A percentile compares a stretch with the other conserved stretches of the same genome.
Evolutionary conservation across 257 asterid species (phyloP).

Genomic region (Solanum neorickii): DNA sequence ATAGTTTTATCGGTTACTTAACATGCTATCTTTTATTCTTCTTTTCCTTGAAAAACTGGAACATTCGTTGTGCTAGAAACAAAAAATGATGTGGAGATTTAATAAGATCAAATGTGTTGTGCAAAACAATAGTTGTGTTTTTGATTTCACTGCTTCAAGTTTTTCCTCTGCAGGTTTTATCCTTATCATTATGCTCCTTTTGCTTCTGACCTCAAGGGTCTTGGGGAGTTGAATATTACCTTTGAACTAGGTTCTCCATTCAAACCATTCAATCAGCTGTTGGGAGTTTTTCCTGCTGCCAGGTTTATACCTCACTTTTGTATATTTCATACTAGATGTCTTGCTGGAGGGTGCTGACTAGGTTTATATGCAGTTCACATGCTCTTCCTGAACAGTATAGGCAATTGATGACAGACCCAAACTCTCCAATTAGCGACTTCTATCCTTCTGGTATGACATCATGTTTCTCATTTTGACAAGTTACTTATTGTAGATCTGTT

Average conservation of each 20-base stretch:
- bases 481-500: not conserved
- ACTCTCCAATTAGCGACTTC: constrained; percentile 84
- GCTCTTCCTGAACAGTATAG: constrained; percentile 85
- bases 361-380: constrained; percentile 62
- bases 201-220: constrained; percentile 92
- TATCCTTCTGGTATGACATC: constrained; percentile 68
- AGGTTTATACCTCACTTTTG: constrained; percentile 39
- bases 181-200: constrained; percentile 98
- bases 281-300: constrained; percentile 98
- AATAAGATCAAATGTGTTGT: not conserved
- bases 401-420: constrained; percentile 85
- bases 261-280: constrained; percentile 87
- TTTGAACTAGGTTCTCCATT: constrained; percentile 89
- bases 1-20: not conserved
- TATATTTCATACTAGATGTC: not conserved
- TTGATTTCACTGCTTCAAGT: constrained; percentile 6
- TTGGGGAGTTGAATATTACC: constrained; percentile 50
- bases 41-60: not conserved
- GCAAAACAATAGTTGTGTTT: not conserved
- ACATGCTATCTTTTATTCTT: not conserved
- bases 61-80: not conserved
- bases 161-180: constrained; percentile 61
- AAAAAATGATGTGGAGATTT: not conserved
- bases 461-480: not conserved
- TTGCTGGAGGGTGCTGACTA: constrained; percentile 17